A percentile compares a stretch with the other conserved stretches of the same genome.
Evolutionary conservation across 768 basidiomycete species (phyloP).

Genomic region (Boletus huronensis): DNA sequence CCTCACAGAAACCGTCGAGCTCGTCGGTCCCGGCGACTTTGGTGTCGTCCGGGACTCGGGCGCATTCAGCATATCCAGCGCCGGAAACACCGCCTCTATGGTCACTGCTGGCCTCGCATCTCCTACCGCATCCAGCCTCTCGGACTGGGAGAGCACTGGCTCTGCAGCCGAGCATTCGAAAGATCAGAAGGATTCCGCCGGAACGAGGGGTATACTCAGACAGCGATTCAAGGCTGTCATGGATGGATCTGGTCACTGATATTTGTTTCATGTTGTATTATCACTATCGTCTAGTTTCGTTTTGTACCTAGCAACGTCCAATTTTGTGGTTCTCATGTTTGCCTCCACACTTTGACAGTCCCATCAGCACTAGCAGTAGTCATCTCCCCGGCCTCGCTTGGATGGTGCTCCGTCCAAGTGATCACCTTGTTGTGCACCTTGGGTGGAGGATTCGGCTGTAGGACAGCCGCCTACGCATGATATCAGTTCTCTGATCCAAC

Average conservation of each 20-base stretch:
- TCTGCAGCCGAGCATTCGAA: constrained; percentile 22
- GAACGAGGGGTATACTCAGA: constrained; percentile 20
- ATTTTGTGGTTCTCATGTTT: constrained; percentile 29
- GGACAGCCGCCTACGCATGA: constrained; percentile 56
- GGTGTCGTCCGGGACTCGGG: constrained; percentile 29
- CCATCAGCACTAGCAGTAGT: constrained; percentile 90
- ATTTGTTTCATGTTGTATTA: constrained; percentile 20
- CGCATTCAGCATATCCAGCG: constrained; percentile 15
- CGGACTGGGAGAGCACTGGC: constrained; percentile 29
- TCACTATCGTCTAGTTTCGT: background rate
- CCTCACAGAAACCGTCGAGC: constrained; percentile 67
- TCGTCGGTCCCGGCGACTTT: constrained; percentile 39
- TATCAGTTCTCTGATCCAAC: constrained; percentile 1
- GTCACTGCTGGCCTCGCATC: constrained; percentile 22
- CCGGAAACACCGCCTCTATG: constrained; percentile 22
- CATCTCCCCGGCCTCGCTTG: constrained; percentile 76
- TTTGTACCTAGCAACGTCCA: background rate
- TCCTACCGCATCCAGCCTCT: constrained; percentile 29
- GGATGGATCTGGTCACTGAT: constrained; percentile 26
- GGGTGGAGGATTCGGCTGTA: constrained; percentile 71
- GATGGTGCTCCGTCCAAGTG: constrained; percentile 91
- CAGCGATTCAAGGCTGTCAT: constrained; percentile 31
- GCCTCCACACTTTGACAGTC: constrained; percentile 84
- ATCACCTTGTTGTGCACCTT: constrained; percentile 80
- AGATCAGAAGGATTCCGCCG: constrained; percentile 16